A percentile compares a stretch with the other conserved stretches of the same genome.
Evolutionary conservation across 1,284 basidiomycete species (phyloP).

Genomic region (Xerocomus minutiporus): DNA sequence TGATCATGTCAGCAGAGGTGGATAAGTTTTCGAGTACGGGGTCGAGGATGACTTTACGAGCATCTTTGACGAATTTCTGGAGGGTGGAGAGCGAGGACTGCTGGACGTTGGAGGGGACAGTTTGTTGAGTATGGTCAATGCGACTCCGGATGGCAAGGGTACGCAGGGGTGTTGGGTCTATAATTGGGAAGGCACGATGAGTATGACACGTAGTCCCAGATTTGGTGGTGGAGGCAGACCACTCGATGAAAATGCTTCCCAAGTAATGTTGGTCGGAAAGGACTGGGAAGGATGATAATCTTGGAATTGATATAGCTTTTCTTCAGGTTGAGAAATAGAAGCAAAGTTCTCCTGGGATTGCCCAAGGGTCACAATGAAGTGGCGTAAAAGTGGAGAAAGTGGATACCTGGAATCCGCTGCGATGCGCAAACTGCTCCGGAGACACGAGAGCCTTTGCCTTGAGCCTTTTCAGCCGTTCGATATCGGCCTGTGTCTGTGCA

Average conservation of each 20-base stretch:
- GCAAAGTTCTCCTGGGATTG: constrained; percentile 5
- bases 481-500: constrained; percentile 54
- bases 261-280: constrained; percentile 29
- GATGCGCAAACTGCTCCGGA: constrained; percentile 31
- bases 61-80: constrained; percentile 55
- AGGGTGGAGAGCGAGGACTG: constrained; percentile 51
- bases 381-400: not conserved
- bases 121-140: constrained; percentile 35
- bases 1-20: constrained; percentile 14
- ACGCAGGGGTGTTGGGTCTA: constrained; percentile 44
- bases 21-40: constrained; percentile 48
- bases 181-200: constrained; percentile 7
- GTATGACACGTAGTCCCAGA: not conserved
- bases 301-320: constrained; percentile 34
- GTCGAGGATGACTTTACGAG: constrained; percentile 52
- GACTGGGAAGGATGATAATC: constrained; percentile 33
- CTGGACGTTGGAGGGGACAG: constrained; percentile 38
- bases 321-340: constrained; percentile 7
- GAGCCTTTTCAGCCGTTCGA: constrained; percentile 48
- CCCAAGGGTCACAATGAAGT: not conserved
- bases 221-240: constrained; percentile 21
- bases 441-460: constrained; percentile 34
- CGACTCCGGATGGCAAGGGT: constrained; percentile 39
- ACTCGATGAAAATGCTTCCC: constrained; percentile 30
- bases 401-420: constrained; percentile 34